Base-by-base conservation (phyloP, 2,329 filamentous ascomycete species). In the Trichoderma sp. region DNA sequence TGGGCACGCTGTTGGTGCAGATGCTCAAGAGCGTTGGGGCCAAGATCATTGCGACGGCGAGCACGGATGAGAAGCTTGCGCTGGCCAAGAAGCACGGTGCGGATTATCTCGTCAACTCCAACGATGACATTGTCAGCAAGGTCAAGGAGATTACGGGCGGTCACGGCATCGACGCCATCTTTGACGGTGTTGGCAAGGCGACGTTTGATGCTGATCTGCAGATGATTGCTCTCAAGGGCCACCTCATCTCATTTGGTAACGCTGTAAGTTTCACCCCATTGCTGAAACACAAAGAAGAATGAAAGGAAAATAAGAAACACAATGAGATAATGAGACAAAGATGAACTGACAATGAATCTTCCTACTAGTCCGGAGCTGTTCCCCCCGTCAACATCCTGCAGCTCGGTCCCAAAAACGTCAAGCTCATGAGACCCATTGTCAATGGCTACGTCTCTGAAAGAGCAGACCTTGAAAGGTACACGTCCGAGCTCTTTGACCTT, bases 181-280 rank as follows among this genome's bases (percentile, higher is more conserved):
- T 94, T 79, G 94, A 97, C 79, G 92, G 93, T 6, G 93, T 97
- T 3, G 95, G 94, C 14, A 93, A 93, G 83, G 86, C 87, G 63
- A 97, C 95, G 0, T 97, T 96, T 82, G 93, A 97, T 76, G 86
- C 88, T 24, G 92, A 91, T 77, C 80, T 97, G 74, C 89, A 94
- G 74, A 88, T 90, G 76, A 86, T 95, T 69, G 92, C 91, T 75
- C 81, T 90, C 74, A 97, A 97, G 84, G 95, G 94, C 6, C 91
- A 86, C 2, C 82, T 97, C 77, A 86, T 94, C 30, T 91, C 89
- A 63, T 97, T 95, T 82, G 94, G 94, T 3, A 97, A 97, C 82
- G 92, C 93, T 8, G 85, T 87, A 80, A 88, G 90, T 76, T 1
- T 34, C 21, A 6, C 26, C 6, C 15, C 26, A 21, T 60, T 34